Evolutionary conservation across 2,329 filamentous ascomycete species (phyloP), one percentile per base, ranked within the genome.

Genomic region (Penicillium frequentans): DNA sequence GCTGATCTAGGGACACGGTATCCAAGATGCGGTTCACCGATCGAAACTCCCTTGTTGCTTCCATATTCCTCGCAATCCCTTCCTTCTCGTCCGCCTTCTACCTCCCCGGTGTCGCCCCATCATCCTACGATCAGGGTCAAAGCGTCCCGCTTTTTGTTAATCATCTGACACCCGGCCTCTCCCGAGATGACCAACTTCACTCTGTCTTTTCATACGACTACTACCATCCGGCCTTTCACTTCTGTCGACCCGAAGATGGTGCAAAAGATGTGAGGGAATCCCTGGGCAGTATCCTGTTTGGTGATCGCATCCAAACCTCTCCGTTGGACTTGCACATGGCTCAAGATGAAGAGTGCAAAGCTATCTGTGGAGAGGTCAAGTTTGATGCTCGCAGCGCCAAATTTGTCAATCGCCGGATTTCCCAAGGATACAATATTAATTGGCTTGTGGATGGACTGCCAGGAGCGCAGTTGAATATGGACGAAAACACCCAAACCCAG

Each of bases 161-260:
- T 79, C 88, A 88, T 72, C 88, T 99, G 68, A 95, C 91, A 43
- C 93, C 95, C 4, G 86, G 93, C 46, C 87, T 91, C 46, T 89
- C 90, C 43, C 82, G 85, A 58, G 91, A 96, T 75, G 85, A 89
- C 26, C 88, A 91, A 66, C 82, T 98, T 42, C 91, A 92, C 73
- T 96, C 93, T n/a, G 89, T 96, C 54, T 88, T 98, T 68, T 90
- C 93, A 5, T 99, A 90, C 82, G 93, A 98, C 77, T 98, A 99
- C 81, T 99, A 99, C 74, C 87, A 95, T 68, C 85, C 87, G 6
- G 84, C 84, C 3, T 96, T 99, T 76, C 87, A 90, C 70, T 96
- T 97, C 80, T 99, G 95, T 76, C 79, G 84, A 66, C 95, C 93
- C 2, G 79, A 89, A 55, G 87, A 82, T 59, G 91, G 91, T 2